Evolutionary conservation across 2,329 filamentous ascomycete genomes (phyloP).

Genomic region (Alternaria ventricosa): DNA sequence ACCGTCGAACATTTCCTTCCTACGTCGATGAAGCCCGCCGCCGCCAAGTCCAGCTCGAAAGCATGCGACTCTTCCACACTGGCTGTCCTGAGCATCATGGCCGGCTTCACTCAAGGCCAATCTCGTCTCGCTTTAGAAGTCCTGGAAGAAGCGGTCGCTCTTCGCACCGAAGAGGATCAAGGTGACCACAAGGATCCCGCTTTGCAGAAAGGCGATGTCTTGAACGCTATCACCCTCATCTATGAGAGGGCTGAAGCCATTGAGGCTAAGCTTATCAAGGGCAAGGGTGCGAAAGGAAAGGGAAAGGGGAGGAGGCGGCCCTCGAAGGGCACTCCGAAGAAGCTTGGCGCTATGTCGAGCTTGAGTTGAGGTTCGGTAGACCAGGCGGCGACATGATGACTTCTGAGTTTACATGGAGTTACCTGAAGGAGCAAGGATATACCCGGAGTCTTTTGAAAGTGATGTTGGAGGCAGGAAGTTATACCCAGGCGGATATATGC

Average conservation of each 20-base stretch:
- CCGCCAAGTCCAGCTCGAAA: not conserved
- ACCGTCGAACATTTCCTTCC: slow-evolving; percentile 8
- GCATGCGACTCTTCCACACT: not conserved
- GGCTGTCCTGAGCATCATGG: not conserved
- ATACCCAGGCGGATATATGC: not conserved
- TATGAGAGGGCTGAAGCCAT: slow-evolving; percentile 17
- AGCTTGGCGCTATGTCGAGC: not conserved
- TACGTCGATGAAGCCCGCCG: not conserved
- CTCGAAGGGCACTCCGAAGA: slow-evolving; percentile 3
- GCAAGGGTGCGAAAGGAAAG: slow-evolving; percentile 8
- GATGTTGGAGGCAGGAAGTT: fast-evolving
- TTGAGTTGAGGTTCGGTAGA: too few relatives aligned
- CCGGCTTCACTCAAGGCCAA: slow-evolving; percentile 16
- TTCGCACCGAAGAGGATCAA: slow-evolving; percentile 5
- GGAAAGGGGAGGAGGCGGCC: slow-evolving; percentile 11
- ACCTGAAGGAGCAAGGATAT: not conserved
- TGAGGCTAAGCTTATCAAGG: slow-evolving; percentile 9
- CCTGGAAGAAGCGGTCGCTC: slow-evolving; percentile 6
- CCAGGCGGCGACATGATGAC: too few relatives aligned
- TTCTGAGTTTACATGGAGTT: fast-evolving
- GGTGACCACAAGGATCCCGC: not conserved
- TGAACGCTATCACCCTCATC: slow-evolving; percentile 10
- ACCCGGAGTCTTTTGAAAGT: not conserved
- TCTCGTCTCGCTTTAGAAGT: slow-evolving; percentile 1
- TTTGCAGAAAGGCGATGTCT: slow-evolving; percentile 6